These are phyloP conservation scores for Pseudogymnoascus sp. DNA, from an alignment of 2,329 filamentous ascomycete species.

Conservation along the genomic window DNA sequence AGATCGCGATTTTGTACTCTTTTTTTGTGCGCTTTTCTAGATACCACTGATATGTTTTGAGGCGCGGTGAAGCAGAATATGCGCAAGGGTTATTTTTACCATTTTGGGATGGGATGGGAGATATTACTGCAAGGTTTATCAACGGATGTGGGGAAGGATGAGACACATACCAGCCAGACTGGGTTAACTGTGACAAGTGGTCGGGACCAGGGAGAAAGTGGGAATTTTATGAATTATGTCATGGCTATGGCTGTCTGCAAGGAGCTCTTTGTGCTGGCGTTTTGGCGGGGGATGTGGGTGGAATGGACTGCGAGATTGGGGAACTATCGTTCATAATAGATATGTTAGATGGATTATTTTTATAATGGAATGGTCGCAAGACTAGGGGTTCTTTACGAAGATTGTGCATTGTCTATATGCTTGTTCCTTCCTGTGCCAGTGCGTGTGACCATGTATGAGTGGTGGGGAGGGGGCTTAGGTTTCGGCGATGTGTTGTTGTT, in stretches of 20 bases:
- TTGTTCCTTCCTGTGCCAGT: background rate
- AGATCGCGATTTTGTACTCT: background rate
- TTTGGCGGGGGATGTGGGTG: background rate
- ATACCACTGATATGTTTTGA: background rate
- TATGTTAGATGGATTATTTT: background rate
- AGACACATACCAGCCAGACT: background rate
- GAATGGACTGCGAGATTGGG: background rate
- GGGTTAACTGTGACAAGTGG: background rate
- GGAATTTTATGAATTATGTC: background rate
- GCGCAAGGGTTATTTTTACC: background rate
- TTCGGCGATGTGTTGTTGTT: background rate
- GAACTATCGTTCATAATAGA: background rate
- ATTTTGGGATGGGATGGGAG: background rate
- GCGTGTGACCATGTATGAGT: background rate
- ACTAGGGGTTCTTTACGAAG: constrained; percentile 8
- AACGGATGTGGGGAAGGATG: background rate
- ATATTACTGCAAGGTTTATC: background rate
- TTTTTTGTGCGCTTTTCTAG: constrained; percentile 5
- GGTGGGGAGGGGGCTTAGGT: background rate
- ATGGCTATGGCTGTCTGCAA: background rate
- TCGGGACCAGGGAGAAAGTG: background rate
- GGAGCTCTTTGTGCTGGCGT: background rate
- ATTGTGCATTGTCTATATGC: background rate
- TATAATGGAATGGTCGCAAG: constrained; percentile 7
- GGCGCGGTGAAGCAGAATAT: background rate